A percentile compares a stretch with the other conserved stretches of the same genome.
Evolutionary conservation across 306 rosid genomes (phyloP).

Genomic region (Fragaria iinumae): DNA sequence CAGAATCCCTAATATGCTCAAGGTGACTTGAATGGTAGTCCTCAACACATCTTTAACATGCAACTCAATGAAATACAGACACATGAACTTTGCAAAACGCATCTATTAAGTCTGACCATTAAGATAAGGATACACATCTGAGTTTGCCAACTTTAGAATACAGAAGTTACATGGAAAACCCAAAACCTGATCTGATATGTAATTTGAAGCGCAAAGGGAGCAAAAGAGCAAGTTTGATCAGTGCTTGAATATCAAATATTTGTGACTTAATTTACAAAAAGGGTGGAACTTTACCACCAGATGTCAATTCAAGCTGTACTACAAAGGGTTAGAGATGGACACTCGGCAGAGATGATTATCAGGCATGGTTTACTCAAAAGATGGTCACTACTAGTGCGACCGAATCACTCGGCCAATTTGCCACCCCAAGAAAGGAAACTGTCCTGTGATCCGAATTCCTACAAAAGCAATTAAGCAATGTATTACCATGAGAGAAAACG

Average conservation of each 20-base stretch:
- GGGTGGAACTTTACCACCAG: constrained; percentile 17
- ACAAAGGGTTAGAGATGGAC: constrained; percentile 14
- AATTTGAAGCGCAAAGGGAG: not conserved
- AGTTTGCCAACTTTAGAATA: not conserved
- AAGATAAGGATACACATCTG: not conserved
- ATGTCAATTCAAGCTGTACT: constrained; percentile 17
- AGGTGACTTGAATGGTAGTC: not conserved
- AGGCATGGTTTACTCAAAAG: constrained; percentile 26
- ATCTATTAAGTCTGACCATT: not conserved
- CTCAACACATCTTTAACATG: not conserved
- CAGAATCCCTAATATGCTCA: not conserved
- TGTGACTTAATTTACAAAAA: constrained; percentile 25
- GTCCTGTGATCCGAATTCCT: constrained; percentile 75
- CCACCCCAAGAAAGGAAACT: constrained; percentile 61
- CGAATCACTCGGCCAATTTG: constrained; percentile 35
- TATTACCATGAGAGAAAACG: constrained; percentile 4
- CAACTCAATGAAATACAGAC: not conserved
- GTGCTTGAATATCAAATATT: constrained; percentile 16
- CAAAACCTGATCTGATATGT: not conserved
- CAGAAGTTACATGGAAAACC: not conserved
- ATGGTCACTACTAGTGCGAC: constrained; percentile 7
- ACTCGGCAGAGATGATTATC: not conserved
- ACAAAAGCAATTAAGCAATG: constrained; percentile 19
- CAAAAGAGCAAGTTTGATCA: constrained; percentile 16
- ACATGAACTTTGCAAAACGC: not conserved